Base-by-base conservation (phyloP, 2,329 filamentous ascomycete species). In the Colletotrichum sublineola region DNA sequence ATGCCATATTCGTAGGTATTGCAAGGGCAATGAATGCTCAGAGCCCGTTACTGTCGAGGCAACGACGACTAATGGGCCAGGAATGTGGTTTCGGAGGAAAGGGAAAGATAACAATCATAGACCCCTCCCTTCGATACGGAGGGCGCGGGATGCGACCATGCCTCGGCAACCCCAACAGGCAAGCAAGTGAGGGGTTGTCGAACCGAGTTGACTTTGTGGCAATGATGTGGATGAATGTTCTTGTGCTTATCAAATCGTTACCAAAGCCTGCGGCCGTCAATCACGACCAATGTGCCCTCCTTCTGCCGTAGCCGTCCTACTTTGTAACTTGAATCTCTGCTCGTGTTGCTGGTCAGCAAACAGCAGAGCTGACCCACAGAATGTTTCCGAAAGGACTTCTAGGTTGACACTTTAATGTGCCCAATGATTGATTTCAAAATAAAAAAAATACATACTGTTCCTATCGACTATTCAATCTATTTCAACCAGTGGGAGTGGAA, bases 1-100 rank as follows among this genome's bases (percentile, higher is more conserved):
- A 50, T 65, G 58, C 60, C 65, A 24, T 24, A 24, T 24, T 24
- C 24, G 24, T 24, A 24, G 24, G 48, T 68, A n/a, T 63, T 68
- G 69, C 69, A 52, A 71, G 53, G 65, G 42, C 44, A 63, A 44
- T 72, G 69, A 63, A 44, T 72, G 69, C 69, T 55, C 58, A 55
- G 38, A 72, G 53, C 60, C 60, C 65, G 53, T 68, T 65, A 62
- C 64, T n/a, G 2, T 53, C 50, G 15, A 48, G 8, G 38, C 18
- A 24, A 29, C 24, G 18, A 29, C 5, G 14, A 24, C 24, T 24
- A 29, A 31, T 18, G 5, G 50, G 14, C 5, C 50, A 31, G 4
- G 53, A 56, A 56, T 38, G 53, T 14, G 14, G 46, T 42, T 42
- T 42, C 14, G 40, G 40, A 48, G 31, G 31, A 20, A 56, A 36